These are phyloP conservation scores for Fusarium mangiferae DNA, from an alignment of 2,329 filamentous ascomycete genomes.

Conservation along the genomic window DNA sequence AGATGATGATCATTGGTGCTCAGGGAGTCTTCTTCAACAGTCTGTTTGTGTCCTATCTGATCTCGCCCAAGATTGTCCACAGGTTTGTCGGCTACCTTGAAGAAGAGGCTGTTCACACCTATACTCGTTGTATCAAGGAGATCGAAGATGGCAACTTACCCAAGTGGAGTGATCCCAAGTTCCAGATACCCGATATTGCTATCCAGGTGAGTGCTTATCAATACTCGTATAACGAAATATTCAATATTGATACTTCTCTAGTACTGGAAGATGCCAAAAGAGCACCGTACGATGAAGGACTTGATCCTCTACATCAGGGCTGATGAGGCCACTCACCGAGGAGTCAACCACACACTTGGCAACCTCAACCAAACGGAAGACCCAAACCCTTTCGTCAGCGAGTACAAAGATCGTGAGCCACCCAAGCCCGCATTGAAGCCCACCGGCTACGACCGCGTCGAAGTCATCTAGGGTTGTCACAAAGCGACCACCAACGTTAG, in stretches of 20 bases:
- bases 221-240: not conserved
- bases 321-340: conserved; percentile 89
- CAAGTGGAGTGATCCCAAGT: conserved; percentile 76
- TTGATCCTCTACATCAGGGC: conserved; percentile 88
- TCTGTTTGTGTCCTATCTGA: conserved; percentile 87
- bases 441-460: conserved; percentile 83
- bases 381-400: conserved; percentile 90
- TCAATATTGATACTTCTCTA: conserved; percentile 30
- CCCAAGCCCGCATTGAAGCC: conserved; percentile 75
- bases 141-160: conserved; percentile 86
- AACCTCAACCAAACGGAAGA: conserved; percentile 88
- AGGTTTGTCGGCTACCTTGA: conserved; percentile 97
- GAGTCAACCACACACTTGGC: conserved; percentile 94
- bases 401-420: conserved; percentile 75
- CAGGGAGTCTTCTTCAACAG: conserved; percentile 98
- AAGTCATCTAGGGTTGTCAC: conserved; percentile 68
- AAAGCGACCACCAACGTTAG: not conserved
- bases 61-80: conserved; percentile 88
- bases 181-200: conserved; percentile 87
- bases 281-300: conserved; percentile 83
- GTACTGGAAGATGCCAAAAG: conserved; percentile 96
- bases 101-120: conserved; percentile 96
- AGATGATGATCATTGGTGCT: conserved; percentile 87
- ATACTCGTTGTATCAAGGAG: conserved; percentile 88
- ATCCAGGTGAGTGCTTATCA: conserved; percentile 59